phyloP scores from a whole-genome alignment of 495 filamentous ascomycete genomes.

The Annulohypoxylon moriforme region DNA sequence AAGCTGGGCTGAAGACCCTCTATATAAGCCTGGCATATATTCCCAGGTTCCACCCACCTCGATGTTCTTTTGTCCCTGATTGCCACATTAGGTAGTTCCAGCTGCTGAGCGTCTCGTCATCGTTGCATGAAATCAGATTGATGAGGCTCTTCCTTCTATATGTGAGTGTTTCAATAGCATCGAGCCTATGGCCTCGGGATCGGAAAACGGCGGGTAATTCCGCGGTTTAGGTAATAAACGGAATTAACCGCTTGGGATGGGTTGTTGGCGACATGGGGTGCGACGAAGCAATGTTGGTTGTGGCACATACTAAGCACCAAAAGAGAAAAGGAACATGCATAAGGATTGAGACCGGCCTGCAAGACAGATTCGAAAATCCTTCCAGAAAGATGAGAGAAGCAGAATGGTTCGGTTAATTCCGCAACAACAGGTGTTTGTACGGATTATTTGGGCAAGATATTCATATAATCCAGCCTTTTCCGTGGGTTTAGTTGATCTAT shows the following conservation, averaged over 20 bases:
- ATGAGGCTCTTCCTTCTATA: background rate
- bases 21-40: background rate
- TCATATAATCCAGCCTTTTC: no score
- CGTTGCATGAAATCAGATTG: background rate
- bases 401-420: no score
- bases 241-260: background rate
- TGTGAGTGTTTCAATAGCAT: background rate
- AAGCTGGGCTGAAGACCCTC: background rate
- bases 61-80: slow-evolving; percentile 3
- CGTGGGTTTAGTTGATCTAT: no score
- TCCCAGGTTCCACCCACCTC: background rate
- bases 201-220: background rate
- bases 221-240: background rate
- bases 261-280: background rate
- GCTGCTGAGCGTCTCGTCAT: background rate
- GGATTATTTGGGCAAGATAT: no score
- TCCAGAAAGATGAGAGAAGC: no score
- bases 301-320: background rate
- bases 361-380: background rate
- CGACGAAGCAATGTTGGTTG: background rate
- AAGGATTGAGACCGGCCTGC: background rate
- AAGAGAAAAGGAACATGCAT: background rate
- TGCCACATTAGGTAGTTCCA: background rate
- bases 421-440: no score
- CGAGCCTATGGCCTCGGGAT: background rate